Conservation (phyloP, 2,329 filamentous ascomycete genomes). For the Arachnopeziza araneosa region DNA sequence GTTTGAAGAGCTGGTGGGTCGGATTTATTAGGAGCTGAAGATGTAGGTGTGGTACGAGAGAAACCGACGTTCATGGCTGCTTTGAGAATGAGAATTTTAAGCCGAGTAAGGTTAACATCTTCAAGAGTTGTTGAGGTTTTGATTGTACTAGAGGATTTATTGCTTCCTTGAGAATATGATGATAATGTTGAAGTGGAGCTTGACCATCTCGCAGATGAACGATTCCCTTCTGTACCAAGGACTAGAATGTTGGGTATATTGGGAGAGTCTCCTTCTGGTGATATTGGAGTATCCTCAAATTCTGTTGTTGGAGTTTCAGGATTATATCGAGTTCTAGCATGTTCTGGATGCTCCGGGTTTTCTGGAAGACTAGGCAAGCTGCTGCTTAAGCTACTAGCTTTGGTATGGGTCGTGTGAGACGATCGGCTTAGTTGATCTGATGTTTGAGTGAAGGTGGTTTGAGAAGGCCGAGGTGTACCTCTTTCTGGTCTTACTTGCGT, state of each 20-base stretch:
- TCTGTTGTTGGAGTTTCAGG: constrained; percentile 94
- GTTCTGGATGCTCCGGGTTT: constrained; percentile 35
- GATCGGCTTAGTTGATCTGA: constrained; percentile 43
- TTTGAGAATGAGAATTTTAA: constrained; percentile 76
- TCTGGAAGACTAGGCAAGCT: constrained; percentile 46
- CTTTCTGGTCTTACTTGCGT: constrained; percentile 81
- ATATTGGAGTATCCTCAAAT: constrained; percentile 85
- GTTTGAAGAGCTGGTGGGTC: constrained; percentile 56
- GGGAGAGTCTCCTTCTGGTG: constrained; percentile 69
- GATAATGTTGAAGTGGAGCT: constrained; percentile 76
- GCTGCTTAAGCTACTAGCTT: constrained; percentile 14
- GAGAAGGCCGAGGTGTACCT: constrained; percentile 76
- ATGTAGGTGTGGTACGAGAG: constrained; percentile 45
- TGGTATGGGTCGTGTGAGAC: constrained; percentile 17
- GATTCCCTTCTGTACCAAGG: constrained; percentile 62
- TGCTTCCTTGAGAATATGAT: constrained; percentile 67
- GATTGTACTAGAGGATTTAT: constrained; percentile 63
- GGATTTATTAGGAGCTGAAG: constrained; percentile 29
- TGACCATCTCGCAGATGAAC: constrained; percentile 68
- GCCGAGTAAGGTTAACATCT: constrained; percentile 69
- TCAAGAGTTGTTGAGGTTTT: constrained; percentile 61
- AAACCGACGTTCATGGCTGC: constrained; percentile 84
- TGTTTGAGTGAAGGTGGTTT: constrained; percentile 64
- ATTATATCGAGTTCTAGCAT: constrained; percentile 14
- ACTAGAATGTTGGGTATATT: constrained; percentile 84